A percentile compares a stretch with the other conserved stretches of the same genome.
phyloP scores from a whole-genome alignment of 148 eudicot species.

The Pouteria glomerata region DNA sequence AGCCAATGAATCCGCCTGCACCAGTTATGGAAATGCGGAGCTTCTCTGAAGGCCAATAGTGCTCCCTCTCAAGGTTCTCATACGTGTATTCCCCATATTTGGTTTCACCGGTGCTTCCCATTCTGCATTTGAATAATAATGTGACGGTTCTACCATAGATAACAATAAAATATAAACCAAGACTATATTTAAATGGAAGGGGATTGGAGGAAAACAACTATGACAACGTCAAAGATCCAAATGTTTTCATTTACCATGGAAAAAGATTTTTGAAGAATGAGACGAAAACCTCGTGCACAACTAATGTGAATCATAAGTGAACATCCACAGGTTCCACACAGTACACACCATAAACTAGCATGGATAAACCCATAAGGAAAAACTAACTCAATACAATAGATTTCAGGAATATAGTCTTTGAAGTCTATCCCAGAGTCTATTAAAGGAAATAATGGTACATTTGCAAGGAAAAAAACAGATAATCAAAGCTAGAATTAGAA shows the following conservation, averaged over 20 bases:
- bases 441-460: not conserved
- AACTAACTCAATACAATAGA: not conserved
- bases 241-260: not conserved
- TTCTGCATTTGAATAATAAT: slow-evolving; percentile 7
- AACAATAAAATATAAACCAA: not conserved
- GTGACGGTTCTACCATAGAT: not conserved
- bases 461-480: not conserved
- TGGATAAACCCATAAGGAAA: not conserved
- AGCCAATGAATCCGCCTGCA: slow-evolving; percentile 22
- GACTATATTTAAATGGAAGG: not conserved
- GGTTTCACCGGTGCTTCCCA: slow-evolving; percentile 13
- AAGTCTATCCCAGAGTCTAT: not conserved
- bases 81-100: slow-evolving; percentile 20
- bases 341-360: not conserved
- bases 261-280: not conserved
- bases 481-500: no score
- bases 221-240: not conserved
- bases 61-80: slow-evolving; percentile 18
- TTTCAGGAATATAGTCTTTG: not conserved
- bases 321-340: no score
- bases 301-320: not conserved
- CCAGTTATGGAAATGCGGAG: slow-evolving; percentile 21
- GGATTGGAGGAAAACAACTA: not conserved
- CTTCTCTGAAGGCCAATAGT: slow-evolving; percentile 21
- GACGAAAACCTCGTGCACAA: not conserved